Percentiles rank a stretch among this genome's conserved stretches.
These are phyloP conservation scores for Reutealis trisperma DNA, from an alignment of 345 rosid species.

Conservation along the genomic window DNA sequence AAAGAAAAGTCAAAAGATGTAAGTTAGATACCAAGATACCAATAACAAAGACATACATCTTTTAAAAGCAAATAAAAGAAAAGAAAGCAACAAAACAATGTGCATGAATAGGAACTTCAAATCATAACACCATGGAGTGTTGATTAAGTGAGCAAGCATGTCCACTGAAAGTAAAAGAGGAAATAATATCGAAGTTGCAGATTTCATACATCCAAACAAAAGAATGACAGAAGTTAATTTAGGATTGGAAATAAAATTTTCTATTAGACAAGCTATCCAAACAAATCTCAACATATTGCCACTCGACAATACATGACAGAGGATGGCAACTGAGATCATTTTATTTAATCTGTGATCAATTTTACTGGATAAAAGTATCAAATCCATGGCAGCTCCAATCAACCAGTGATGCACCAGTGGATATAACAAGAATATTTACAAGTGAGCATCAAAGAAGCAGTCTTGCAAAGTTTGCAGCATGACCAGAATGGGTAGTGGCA, in stretches of 20 bases:
- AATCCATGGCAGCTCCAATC: not conserved
- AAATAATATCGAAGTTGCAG: not conserved
- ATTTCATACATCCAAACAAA: not conserved
- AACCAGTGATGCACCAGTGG: not conserved
- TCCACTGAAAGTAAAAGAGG: not conserved
- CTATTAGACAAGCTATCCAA: not conserved
- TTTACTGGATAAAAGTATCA: not conserved
- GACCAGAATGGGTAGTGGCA: not conserved
- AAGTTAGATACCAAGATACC: not conserved
- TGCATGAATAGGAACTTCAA: not conserved
- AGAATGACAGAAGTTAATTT: not conserved
- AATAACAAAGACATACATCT: not conserved
- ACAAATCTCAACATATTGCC: too few species aligned
- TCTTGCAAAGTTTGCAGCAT: not conserved
- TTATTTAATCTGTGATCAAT: not conserved
- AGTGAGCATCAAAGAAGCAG: not conserved
- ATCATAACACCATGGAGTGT: not conserved
- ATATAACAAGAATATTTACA: not conserved
- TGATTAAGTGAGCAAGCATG: not conserved
- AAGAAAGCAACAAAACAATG: not conserved
- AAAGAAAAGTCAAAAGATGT: not conserved
- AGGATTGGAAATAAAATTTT: not conserved
- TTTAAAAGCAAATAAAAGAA: not conserved
- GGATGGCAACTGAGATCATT: not conserved
- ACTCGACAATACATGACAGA: too few species aligned